Base-by-base conservation (phyloP, 176 grass and related monocot species). In the Zoysia pacifica region DNA sequence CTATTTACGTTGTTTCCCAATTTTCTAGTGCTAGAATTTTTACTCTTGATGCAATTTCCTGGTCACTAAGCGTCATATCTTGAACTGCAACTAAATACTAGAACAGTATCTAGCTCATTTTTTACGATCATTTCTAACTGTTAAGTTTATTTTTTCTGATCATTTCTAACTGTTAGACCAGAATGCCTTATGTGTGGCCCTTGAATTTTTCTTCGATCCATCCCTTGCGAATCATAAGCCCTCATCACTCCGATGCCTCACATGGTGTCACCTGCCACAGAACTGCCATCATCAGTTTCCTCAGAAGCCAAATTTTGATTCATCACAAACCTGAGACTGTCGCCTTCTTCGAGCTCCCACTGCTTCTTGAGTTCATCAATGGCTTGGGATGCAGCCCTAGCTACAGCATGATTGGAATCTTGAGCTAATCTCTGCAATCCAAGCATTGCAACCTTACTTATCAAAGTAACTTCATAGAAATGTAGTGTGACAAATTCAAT, bases 301-400 rank as follows among this genome's bases (percentile, higher is more conserved):
- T 89, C 72, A 1, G 62, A 63, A 55, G 48, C 58, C 54, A 76
- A 76, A 53, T 65, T 40, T 62, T 81, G 86, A 78, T 89, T 98
- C 92, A 94, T 72, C 28, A 92, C 86, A 87, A 98, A 98, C 73
- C 78, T 91, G 64, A 98, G 76, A 69, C 86, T 87, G 81, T 98
- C 95, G 42, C 95, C 95, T 89, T 98, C 95, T 89, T 98, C 95
- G 18, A 98, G 81, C 67, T 98, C 90, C 95, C 95, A 98, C 79
- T 98, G 95, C 75, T 75, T 87, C 78, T 83, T 93, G 51, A 98
- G 79, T 73, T 98, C 95, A 73, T 91, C 83, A 15, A 98, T 98
- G 54, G 95, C 90, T 82, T 84, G 91, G 60, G 90, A 78, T 58
- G 95, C 95, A 64, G 95, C 90, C 7, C 28, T 78, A 67, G 95